Base-by-base conservation (phyloP, 768 basidiomycete species). In the Kwoniella sp. region DNA sequence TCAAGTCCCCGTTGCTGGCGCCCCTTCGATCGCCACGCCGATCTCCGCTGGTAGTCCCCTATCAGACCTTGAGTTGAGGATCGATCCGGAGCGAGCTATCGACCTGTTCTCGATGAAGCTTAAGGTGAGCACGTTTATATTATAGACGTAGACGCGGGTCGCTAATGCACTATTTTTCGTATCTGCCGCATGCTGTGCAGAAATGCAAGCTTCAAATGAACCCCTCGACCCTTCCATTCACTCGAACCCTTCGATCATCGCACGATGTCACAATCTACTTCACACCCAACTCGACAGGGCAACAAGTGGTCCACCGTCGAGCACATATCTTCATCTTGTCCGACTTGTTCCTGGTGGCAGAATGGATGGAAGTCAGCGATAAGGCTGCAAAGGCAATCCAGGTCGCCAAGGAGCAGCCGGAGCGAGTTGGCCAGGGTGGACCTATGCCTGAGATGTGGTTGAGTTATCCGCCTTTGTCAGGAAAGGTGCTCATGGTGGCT, bases 21-120 rank as follows among this genome's bases (percentile, higher is more conserved):
- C 50, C 22, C 37, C 57, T 63, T 56, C 70, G 1, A 55, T 55
- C 20, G 48, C 66, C 8, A 59, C 72, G 20, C 69, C 71, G 0
- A 66, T 30, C 17, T 48, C 73, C 7, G 70, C 73, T 11, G 45
- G 68, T 0, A 48, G 78, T 73, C 85, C 90, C 5, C 82, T 95
- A 22, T 81, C 86, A 28, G 91, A 93, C 69, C 85, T 99, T 17
- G 95, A 98, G 77, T 83, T 85, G 34, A 84, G 91, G 28, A 84
- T 99, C 34, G 85, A 88, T 29, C 89, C 91, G 0, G 86, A 89
- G 30, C 84, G 86, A 22, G 91, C 91, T 8, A 82, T 97, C 29
- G 96, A 99, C 79, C 88, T 99, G 51, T 99, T 99, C 79, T 91
- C 92, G 1, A 95, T 99, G 93, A 86, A 86, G 68, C 90, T 90